Evolutionary conservation across 345 rosid genomes (phyloP).

Genomic region (Linum trigynum): DNA sequence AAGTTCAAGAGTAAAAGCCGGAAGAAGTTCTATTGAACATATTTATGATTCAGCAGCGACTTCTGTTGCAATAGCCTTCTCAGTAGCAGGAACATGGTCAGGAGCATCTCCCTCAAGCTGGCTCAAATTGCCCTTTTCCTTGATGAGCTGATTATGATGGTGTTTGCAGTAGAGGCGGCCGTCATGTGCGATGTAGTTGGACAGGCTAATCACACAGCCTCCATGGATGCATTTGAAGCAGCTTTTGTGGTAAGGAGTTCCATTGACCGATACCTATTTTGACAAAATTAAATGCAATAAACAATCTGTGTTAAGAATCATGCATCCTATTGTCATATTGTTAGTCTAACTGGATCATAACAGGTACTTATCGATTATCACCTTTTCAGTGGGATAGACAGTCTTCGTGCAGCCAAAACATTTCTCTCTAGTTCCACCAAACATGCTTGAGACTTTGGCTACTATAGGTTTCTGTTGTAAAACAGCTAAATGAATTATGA

Average conservation of each 20-base stretch:
- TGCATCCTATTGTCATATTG: background rate
- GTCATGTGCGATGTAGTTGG: constrained; percentile 90
- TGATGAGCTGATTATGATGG: constrained; percentile 89
- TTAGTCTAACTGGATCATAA: background rate
- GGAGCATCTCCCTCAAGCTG: constrained; percentile 72
- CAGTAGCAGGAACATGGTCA: constrained; percentile 23
- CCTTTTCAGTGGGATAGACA: constrained; percentile 92
- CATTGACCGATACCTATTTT: constrained; percentile 84
- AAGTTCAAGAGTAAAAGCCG: background rate
- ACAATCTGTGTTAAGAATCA: background rate
- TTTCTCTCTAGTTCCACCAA: constrained; percentile 89
- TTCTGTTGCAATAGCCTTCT: constrained; percentile 27
- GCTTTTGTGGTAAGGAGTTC: constrained; percentile 87
- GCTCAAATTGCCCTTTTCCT: constrained; percentile 91
- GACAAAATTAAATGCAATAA: background rate
- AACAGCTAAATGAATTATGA: background rate
- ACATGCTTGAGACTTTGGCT: constrained; percentile 75
- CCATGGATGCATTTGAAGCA: constrained; percentile 99
- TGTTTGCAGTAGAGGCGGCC: constrained; percentile 95
- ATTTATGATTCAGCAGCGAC: constrained; percentile 23
- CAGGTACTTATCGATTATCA: constrained; percentile 7
- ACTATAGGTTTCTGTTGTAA: constrained; percentile 58
- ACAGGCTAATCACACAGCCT: constrained; percentile 87
- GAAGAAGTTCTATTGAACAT: background rate
- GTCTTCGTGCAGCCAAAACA: constrained; percentile 81